Conservation (phyloP, 768 basidiomycete genomes). For the Cystoderma amianthinum region DNA sequence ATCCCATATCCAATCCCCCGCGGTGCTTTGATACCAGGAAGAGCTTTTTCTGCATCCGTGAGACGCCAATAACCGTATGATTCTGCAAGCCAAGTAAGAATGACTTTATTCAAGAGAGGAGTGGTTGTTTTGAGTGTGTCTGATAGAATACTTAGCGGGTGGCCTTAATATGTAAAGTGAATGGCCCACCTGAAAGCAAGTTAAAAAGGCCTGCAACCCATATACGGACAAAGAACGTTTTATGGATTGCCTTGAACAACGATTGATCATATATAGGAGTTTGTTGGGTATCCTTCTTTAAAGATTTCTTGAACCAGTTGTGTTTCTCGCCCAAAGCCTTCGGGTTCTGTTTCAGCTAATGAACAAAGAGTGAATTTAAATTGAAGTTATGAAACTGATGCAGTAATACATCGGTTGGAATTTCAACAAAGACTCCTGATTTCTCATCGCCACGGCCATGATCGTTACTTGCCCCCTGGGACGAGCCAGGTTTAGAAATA, state of each 20-base stretch:
- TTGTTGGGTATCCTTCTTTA: too few relatives aligned
- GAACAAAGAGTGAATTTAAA: too few relatives aligned
- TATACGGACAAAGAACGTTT: conserved; percentile 38
- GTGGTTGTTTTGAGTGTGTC: conserved; percentile 46
- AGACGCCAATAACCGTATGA: conserved; percentile 35
- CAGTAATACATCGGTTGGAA: too few relatives aligned
- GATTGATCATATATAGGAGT: conserved; percentile 48
- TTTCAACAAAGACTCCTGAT: too few relatives aligned
- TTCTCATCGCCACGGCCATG: too few relatives aligned
- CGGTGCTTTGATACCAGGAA: conserved; percentile 24
- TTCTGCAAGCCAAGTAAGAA: conserved; percentile 51
- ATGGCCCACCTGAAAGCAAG: conserved; percentile 27
- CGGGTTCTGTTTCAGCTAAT: too few relatives aligned
- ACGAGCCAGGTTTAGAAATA: too few relatives aligned
- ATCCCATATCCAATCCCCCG: conserved; percentile 54
- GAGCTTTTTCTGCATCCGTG: conserved; percentile 26
- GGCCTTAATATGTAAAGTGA: conserved; percentile 3
- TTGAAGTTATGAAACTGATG: too few relatives aligned
- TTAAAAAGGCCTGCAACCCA: conserved; percentile 42
- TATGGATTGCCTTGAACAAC: conserved; percentile 38
- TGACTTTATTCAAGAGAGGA: conserved; percentile 51
- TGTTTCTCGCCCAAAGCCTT: too few relatives aligned
- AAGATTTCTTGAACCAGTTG: too few relatives aligned
- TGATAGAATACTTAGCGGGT: conserved; percentile 7
- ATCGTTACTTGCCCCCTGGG: too few relatives aligned